phyloP scores from a whole-genome alignment of 2,329 filamentous ascomycete species.

The Cercospora sesami region DNA sequence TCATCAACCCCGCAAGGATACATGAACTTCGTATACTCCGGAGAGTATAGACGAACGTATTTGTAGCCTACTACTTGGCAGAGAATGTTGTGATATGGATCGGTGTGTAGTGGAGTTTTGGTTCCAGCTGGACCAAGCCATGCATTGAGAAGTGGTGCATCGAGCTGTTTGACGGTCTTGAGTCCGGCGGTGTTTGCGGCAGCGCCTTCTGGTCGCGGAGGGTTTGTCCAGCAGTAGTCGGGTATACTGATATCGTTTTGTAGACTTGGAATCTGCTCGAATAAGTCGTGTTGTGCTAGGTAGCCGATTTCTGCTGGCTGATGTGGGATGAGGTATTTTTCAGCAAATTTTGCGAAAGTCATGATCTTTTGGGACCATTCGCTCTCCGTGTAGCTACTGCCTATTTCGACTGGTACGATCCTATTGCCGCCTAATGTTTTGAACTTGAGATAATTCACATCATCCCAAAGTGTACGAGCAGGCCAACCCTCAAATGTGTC shows the following conservation, averaged over 20 bases:
- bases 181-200: slow-evolving; percentile 29
- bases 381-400: slow-evolving; percentile 81
- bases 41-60: slow-evolving; percentile 85
- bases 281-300: slow-evolving; percentile 86
- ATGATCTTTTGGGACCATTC: slow-evolving; percentile 83
- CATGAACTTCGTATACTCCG: slow-evolving; percentile 59
- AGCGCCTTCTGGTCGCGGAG: slow-evolving; percentile 53
- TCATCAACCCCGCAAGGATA: slow-evolving; percentile 63
- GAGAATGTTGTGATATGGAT: slow-evolving; percentile 90
- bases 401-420: slow-evolving; percentile 63
- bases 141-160: slow-evolving; percentile 73
- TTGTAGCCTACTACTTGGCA: slow-evolving; percentile 87
- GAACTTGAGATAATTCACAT: slow-evolving; percentile 70
- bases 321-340: slow-evolving; percentile 55
- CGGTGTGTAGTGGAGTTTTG: slow-evolving; percentile 89
- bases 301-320: slow-evolving; percentile 60
- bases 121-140: slow-evolving; percentile 90
- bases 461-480: slow-evolving; percentile 72
- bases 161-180: slow-evolving; percentile 31
- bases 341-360: slow-evolving; percentile 70
- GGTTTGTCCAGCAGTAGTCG: slow-evolving; percentile 77
- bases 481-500: slow-evolving; percentile 71
- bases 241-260: slow-evolving; percentile 75
- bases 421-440: slow-evolving; percentile 74
- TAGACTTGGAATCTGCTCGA: slow-evolving; percentile 76